These are phyloP conservation scores for Alternaria metachromatica DNA, from an alignment of 2,329 filamentous ascomycete species.

Conservation along the genomic window DNA sequence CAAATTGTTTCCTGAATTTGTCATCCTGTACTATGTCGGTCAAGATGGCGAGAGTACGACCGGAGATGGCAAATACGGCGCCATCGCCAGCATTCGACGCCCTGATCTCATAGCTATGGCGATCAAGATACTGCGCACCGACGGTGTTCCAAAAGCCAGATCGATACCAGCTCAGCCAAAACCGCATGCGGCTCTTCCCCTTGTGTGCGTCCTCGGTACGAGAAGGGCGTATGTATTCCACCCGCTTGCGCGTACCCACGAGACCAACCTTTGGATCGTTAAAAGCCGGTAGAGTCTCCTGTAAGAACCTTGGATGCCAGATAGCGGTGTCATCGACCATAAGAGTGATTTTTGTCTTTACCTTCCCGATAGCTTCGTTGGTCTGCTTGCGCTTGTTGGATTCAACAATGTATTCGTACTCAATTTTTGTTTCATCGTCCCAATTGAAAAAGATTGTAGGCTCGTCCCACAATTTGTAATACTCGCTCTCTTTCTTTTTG, in stretches of 20 bases:
- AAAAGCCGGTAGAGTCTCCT: conserved; percentile 25
- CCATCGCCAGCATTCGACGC: conserved; percentile 41
- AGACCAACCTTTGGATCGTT: conserved; percentile 23
- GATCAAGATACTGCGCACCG: conserved; percentile 35
- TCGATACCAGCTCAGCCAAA: conserved; percentile 11
- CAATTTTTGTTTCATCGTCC: too few species aligned
- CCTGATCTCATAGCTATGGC: conserved; percentile 44
- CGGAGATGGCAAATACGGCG: conserved; percentile 42
- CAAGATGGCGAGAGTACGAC: conserved; percentile 36
- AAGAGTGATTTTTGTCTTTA: conserved; percentile 16
- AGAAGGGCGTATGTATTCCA: conserved; percentile 15
- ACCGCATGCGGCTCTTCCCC: neutral
- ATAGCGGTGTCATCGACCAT: conserved; percentile 31
- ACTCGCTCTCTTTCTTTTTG: too few species aligned
- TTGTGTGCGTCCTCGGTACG: neutral
- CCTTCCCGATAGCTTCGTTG: conserved; percentile 10
- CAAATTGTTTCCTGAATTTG: conserved; percentile 26
- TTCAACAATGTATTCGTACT: neutral
- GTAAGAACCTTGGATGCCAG: conserved; percentile 25
- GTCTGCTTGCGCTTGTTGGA: conserved; percentile 30
- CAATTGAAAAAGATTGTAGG: too few species aligned
- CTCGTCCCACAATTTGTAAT: too few species aligned
- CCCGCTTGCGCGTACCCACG: conserved; percentile 34
- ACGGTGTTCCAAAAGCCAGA: conserved; percentile 32
- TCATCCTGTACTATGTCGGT: conserved; percentile 28